Evolutionary conservation across 305 asterid genomes (phyloP).

Genomic region (Solanum hybrid): DNA sequence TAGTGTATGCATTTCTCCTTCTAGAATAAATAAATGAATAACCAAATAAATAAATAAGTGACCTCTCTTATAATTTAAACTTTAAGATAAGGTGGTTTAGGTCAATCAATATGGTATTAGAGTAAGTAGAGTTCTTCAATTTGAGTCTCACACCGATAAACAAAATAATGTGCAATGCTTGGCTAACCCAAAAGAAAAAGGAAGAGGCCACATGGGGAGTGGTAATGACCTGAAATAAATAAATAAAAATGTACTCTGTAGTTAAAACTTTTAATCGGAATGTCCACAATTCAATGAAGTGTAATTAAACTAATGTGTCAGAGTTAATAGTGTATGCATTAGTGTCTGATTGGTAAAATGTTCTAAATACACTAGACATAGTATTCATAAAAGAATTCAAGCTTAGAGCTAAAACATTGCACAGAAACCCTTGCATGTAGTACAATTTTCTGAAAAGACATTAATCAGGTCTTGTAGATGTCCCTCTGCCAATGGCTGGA

Average conservation of each 20-base stretch:
- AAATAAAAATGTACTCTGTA: neutral
- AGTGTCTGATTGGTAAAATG: neutral
- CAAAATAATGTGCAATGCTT: neutral
- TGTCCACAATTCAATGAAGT: neutral
- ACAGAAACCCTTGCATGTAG: neutral
- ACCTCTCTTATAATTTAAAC: neutral
- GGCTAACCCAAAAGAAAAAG: neutral
- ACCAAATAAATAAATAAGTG: neutral
- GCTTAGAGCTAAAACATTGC: neutral
- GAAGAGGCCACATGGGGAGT: neutral
- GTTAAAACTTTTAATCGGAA: neutral
- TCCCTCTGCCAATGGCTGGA: neutral
- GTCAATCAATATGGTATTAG: neutral
- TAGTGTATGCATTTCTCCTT: neutral
- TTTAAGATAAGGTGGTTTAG: neutral
- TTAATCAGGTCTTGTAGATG: neutral
- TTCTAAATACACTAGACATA: neutral
- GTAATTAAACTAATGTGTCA: neutral
- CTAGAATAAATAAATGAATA: neutral
- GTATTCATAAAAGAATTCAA: neutral
- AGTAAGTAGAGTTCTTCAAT: neutral
- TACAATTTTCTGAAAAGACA: neutral
- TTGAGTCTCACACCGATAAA: neutral
- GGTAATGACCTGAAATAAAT: neutral
- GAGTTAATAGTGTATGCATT: neutral